Evolutionary conservation across 2,329 filamentous ascomycete genomes (phyloP), one percentile per base, ranked within the genome.

Genomic region (Madurella fahalii): DNA sequence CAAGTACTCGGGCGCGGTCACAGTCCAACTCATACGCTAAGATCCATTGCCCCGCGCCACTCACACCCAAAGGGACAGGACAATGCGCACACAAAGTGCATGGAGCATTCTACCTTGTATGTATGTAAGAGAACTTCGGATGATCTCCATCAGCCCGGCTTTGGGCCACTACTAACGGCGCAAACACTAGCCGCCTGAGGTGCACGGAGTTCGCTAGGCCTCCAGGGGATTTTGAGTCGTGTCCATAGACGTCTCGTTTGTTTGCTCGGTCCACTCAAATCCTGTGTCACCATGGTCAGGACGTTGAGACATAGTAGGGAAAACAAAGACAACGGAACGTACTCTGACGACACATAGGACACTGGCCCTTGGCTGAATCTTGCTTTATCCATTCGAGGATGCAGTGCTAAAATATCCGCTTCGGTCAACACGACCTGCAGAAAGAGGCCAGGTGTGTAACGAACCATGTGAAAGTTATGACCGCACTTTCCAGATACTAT

Each of bases 291-390:
- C 12, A 13, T 34, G 8, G 16, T 43, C 16, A 54, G 48, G 4
- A 44, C 31, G 16, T 53, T n/a, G 45, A 44, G 5, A 32, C 7
- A 2, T n/a, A n/a, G 39, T 51, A 20, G 17, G n/a, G 5, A 20
- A 51, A 30, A 30, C 13, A 2, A 25, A n/a, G 31, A 17, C 11
- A 4, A 39, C 34, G 9, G 13, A 46, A 66, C 77, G 64, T 80
- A 94, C 90, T 90, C 72, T 97, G 94, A 63, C 94, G 84, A 69
- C 94, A 99, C 94, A 99, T 97, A 30, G 94, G 94, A 69, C 94
- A 99, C 60, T 96, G 87, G 18, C 93, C 93, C 65, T 91, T 93
- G 30, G 92, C 89, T 12, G 90, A 86, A 60, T 97, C 94, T 70
- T 96, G 92, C 67, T 94, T 90, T 64, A 99, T 90, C 94, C 94